A percentile compares a stretch with the other conserved stretches of the same genome.
These are phyloP conservation scores for Tilletia caries DNA, from an alignment of 1,284 basidiomycete species.

Conservation along the genomic window DNA sequence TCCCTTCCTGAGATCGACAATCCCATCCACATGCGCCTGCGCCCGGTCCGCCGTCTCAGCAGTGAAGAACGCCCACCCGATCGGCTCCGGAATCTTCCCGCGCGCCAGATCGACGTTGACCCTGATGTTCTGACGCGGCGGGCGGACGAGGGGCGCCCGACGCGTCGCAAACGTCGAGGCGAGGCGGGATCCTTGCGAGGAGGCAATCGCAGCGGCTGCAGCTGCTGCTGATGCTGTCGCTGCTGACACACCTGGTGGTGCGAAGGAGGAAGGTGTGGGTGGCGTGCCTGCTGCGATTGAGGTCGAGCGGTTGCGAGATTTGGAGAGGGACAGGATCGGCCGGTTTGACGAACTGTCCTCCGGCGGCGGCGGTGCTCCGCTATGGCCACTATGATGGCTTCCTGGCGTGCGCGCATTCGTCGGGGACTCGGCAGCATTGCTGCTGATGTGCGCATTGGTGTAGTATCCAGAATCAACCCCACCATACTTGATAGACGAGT, in stretches of 20 bases:
- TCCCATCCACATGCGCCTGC: conserved; percentile 5
- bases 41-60: not conserved
- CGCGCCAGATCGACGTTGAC: not conserved
- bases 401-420: not conserved
- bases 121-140: not conserved
- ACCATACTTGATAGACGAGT: no score
- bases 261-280: not conserved
- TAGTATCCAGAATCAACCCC: no score
- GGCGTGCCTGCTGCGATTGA: not conserved
- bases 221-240: not conserved
- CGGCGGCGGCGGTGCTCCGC: no score
- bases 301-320: not conserved
- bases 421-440: not conserved
- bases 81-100: not conserved
- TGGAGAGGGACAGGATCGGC: conserved; percentile 1
- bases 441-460: no score
- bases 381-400: not conserved
- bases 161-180: conserved; percentile 7
- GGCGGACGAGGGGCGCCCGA: not conserved
- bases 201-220: not conserved
- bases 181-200: not conserved
- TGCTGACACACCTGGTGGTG: not conserved
- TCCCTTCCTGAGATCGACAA: not conserved
- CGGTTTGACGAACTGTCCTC: not conserved
- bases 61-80: conserved; percentile 4